These are phyloP conservation scores for Fusarium sp. DNA, from an alignment of 2,329 filamentous ascomycete genomes.

Conservation along the genomic window DNA sequence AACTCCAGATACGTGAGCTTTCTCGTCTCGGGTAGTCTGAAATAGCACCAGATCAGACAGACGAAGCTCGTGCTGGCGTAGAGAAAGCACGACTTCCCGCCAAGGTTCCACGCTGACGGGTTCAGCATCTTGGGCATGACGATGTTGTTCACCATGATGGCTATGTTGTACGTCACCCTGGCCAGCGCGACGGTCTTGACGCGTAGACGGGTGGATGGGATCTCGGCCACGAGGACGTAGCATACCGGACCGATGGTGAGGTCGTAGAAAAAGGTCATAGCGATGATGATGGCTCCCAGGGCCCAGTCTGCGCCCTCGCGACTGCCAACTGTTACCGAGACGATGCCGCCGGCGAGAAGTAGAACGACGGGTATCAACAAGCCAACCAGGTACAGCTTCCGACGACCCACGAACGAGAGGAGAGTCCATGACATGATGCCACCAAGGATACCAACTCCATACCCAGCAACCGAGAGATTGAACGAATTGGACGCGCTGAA, in stretches of 20 bases:
- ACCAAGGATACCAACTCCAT: slow-evolving; percentile 55
- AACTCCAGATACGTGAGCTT: slow-evolving; percentile 43
- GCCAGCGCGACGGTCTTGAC: slow-evolving; percentile 56
- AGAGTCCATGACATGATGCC: slow-evolving; percentile 55
- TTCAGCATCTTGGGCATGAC: slow-evolving; percentile 46
- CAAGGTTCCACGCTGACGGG: slow-evolving; percentile 43
- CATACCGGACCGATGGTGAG: slow-evolving; percentile 39
- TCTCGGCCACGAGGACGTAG: slow-evolving; percentile 56
- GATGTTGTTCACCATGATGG: slow-evolving; percentile 42
- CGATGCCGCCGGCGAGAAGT: slow-evolving; percentile 55
- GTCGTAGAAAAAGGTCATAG: slow-evolving; percentile 56
- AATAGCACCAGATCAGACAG: slow-evolving; percentile 45
- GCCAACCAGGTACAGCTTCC: slow-evolving; percentile 55
- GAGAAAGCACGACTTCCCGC: slow-evolving; percentile 45
- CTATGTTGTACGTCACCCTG: slow-evolving; percentile 44
- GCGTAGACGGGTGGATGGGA: slow-evolving; percentile 54
- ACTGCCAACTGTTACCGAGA: slow-evolving; percentile 50
- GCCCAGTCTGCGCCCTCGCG: slow-evolving; percentile 48
- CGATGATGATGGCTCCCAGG: slow-evolving; percentile 52
- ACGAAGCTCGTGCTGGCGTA: slow-evolving; percentile 35
- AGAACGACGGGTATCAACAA: slow-evolving; percentile 47
- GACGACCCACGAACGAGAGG: slow-evolving; percentile 54
- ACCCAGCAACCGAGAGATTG: slow-evolving; percentile 54
- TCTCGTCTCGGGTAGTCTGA: slow-evolving; percentile 46
- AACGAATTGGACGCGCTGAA: slow-evolving; percentile 53